Evolutionary conservation across 805 yeast genomes (phyloP).

Genomic region (Saccharomycopsis olivae): DNA sequence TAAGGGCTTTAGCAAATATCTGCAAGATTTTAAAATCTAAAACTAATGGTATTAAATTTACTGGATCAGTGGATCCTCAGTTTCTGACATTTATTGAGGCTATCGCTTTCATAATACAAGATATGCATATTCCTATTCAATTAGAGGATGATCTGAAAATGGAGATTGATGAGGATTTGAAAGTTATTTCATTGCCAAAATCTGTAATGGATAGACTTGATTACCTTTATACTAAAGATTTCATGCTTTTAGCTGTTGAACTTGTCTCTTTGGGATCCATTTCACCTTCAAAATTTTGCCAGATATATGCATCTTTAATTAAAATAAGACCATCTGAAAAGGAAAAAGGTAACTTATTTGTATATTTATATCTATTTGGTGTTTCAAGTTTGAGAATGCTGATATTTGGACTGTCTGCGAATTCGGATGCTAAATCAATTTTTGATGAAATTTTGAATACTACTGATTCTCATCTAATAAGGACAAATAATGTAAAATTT

Average conservation of each 20-base stretch:
- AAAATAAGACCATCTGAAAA: constrained; percentile 30
- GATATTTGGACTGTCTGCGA: too few species aligned
- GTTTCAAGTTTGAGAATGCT: constrained; percentile 26
- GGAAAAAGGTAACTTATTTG: constrained; percentile 23
- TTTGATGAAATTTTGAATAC: constrained; percentile 8
- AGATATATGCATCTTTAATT: constrained; percentile 26
- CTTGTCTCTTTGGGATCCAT: not conserved
- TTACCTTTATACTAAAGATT: constrained; percentile 12
- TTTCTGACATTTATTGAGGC: too few species aligned
- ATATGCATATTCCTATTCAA: too few species aligned
- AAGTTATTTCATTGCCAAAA: too few species aligned
- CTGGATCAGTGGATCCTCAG: too few species aligned
- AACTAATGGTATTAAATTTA: too few species aligned
- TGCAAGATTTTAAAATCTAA: too few species aligned
- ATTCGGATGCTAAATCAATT: constrained; percentile 1
- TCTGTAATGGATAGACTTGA: too few species aligned
- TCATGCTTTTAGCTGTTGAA: constrained; percentile 4
- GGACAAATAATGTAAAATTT: constrained; percentile 18
- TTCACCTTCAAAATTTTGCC: constrained; percentile 21
- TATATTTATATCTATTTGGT: constrained; percentile 27
- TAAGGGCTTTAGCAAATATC: too few species aligned
- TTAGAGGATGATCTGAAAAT: too few species aligned
- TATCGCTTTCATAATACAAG: too few species aligned
- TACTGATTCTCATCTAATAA: constrained; percentile 1
- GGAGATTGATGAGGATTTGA: too few species aligned